Evolutionary conservation across 805 yeast species (phyloP), one percentile per base, ranked within the genome.

Genomic region (Nakazawaea peltata): DNA sequence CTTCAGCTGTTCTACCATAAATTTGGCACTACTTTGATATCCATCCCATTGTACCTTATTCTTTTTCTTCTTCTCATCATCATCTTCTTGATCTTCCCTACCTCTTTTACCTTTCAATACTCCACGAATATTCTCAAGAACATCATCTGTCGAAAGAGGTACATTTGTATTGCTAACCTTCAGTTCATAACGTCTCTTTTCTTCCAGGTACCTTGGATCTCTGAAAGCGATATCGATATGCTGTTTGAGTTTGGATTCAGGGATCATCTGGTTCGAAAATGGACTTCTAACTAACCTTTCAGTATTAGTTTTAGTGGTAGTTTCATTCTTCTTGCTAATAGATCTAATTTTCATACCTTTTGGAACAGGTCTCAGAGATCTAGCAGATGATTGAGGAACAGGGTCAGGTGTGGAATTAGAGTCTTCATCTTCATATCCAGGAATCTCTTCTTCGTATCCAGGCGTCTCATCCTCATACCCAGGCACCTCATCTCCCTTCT

Each of bases 131-230:
- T 81, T 81, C 29, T 66, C 74, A 45, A 70, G 75, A 1, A 76
- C 81, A 47, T 78, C 81, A 30, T 69, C 74, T 2, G 71, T 64
- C 5, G 73, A 63, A 33, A 74, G 49, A 33, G 74, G 49, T n/a
- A n/a, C n/a, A 44, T 74, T 75, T 10, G 68, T 54, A 14, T 56
- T 46, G 48, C 67, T 65, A 43, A 75, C 73, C 51, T 79, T 79
- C 15, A 63, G 54, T 44, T 78, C 71, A 52, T 70, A 81, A 35
- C 71, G 68, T 28, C 65, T 71, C 48, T 74, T 77, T 53, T 85
- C 86, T 37, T 74, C 75, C 44, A 74, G 69, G 57, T 83, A 84
- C 44, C 73, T 65, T 3, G 96, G 95, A 54, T 88, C 95, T 30
- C 88, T 59, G 25, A 84, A 61, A 37, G 81, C 61, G 12, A 77